Percentiles rank a stretch among this genome's conserved stretches.
Conservation (phyloP, 2,329 filamentous ascomycete species). For the Aspergillus costaricaensis region DNA sequence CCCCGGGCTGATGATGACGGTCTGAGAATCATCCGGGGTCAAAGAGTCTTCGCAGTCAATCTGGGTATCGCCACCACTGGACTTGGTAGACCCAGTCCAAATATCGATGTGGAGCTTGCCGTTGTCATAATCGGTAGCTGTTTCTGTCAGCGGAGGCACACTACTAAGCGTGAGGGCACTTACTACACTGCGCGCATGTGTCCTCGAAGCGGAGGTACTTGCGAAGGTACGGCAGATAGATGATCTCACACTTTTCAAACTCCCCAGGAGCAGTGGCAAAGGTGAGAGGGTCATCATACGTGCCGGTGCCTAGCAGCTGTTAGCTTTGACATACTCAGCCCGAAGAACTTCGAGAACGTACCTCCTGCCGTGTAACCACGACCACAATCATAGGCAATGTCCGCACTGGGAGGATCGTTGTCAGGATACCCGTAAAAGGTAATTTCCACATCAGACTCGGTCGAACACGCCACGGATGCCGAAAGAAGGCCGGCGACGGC, state of each 20-base stretch:
- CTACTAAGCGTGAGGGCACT: not conserved
- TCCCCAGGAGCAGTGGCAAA: conserved; percentile 16
- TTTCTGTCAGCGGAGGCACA: not conserved
- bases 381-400: conserved; percentile 11
- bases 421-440: conserved; percentile 17
- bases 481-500: not conserved
- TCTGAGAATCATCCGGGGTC: conserved; percentile 4
- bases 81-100: conserved; percentile 9
- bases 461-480: not conserved
- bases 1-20: conserved; percentile 4
- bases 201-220: conserved; percentile 19
- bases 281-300: conserved; percentile 15
- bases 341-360: not conserved
- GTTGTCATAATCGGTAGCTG: conserved; percentile 8
- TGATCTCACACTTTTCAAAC: conserved; percentile 16
- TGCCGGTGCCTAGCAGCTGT: conserved; percentile 5
- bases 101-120: conserved; percentile 16
- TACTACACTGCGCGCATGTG: conserved; percentile 16
- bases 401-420: conserved; percentile 12
- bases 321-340: not conserved
- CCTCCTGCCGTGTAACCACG: conserved; percentile 13
- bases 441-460: not conserved
- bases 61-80: not conserved
- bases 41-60: conserved; percentile 12
- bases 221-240: conserved; percentile 16